These are phyloP conservation scores for Ophiostoma populinum DNA, from an alignment of 2,329 filamentous ascomycete species.

Conservation along the genomic window DNA sequence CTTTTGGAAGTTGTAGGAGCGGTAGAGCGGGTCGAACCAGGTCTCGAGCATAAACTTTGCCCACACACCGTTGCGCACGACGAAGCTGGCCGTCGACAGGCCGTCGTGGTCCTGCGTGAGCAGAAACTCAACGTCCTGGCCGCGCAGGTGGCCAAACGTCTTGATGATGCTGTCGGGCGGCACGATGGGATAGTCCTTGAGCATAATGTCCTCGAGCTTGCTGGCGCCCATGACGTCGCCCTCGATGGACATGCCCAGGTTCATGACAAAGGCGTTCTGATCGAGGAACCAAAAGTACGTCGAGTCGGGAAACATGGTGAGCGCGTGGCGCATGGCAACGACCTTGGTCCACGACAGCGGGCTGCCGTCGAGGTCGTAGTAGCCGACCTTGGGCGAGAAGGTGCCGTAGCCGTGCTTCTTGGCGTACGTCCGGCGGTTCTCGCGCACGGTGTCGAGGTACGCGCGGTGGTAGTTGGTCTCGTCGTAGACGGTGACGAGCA, in stretches of 20 bases:
- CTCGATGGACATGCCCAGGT: conserved; percentile 52
- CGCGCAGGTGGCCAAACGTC: conserved; percentile 70
- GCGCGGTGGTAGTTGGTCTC: conserved; percentile 41
- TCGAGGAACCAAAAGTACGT: conserved; percentile 80
- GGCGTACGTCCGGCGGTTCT: conserved; percentile 76
- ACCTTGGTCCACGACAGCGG: conserved; percentile 58
- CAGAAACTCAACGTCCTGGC: conserved; percentile 62
- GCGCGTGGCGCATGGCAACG: conserved; percentile 74
- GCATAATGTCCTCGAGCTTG: conserved; percentile 61
- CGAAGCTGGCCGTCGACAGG: conserved; percentile 57
- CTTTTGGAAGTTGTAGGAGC: conserved; percentile 91
- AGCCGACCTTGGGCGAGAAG: conserved; percentile 60
- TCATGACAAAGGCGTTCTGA: conserved; percentile 76
- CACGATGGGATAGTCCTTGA: conserved; percentile 70
- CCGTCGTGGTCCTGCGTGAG: conserved; percentile 74
- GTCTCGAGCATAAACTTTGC: conserved; percentile 82
- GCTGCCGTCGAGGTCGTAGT: conserved; percentile 52
- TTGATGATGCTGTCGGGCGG: conserved; percentile 95
- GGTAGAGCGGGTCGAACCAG: conserved; percentile 91
- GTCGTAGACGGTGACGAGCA: conserved; percentile 77
- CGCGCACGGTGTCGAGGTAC: conserved; percentile 57
- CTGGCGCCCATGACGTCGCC: conserved; percentile 49
- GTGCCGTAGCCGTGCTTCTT: conserved; percentile 72
- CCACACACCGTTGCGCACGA: conserved; percentile 76
- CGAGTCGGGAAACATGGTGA: conserved; percentile 60